These are phyloP conservation scores for Solanum dulcamara DNA, from an alignment of 257 asterid genomes.

Conservation along the genomic window DNA sequence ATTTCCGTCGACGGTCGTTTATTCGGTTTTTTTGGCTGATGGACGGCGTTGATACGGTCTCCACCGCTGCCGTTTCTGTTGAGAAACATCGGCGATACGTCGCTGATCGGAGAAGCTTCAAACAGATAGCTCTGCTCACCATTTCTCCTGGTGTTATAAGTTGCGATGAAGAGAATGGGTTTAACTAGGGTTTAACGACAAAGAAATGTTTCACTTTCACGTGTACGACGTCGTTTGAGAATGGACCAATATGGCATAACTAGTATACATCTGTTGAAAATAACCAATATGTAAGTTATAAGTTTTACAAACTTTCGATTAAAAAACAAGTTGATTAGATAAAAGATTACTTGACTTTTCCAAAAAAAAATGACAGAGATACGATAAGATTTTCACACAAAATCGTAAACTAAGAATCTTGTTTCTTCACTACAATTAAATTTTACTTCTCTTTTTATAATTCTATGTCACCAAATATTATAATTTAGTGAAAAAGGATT, in stretches of 20 bases:
- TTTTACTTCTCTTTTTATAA: neutral
- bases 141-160: neutral
- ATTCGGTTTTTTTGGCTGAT: constrained; percentile 3
- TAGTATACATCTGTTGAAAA: neutral
- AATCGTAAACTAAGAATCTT: no score
- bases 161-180: neutral
- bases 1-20: constrained; percentile 8
- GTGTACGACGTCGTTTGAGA: neutral
- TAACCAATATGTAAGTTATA: no score
- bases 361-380: neutral
- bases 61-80: neutral
- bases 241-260: neutral
- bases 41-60: constrained; percentile 1
- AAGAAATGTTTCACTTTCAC: neutral
- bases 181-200: neutral
- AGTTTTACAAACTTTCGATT: neutral
- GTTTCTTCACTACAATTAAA: no score
- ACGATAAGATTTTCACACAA: neutral
- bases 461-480: neutral
- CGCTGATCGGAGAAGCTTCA: neutral
- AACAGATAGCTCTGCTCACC: neutral
- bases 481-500: neutral
- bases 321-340: neutral
- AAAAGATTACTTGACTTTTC: neutral
- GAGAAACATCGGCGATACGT: neutral